A percentile compares a stretch with the other conserved stretches of the same genome.
Evolutionary conservation across 768 basidiomycete genomes (phyloP).

Genomic region (Lyophyllum shimeji): DNA sequence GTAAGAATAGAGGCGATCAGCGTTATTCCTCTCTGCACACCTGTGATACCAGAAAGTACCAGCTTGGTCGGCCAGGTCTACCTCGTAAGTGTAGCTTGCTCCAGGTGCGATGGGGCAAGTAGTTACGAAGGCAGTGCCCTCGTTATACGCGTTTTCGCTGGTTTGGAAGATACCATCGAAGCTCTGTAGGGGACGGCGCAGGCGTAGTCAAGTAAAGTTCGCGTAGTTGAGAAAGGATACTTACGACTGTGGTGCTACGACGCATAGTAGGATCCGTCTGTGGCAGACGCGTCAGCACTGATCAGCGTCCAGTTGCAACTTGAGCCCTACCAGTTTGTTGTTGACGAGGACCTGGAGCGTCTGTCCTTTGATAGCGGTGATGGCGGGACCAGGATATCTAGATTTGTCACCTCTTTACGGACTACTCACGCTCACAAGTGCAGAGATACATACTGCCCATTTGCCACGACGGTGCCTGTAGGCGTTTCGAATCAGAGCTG

Average conservation of each 20-base stretch:
- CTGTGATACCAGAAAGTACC: slow-evolving; percentile 45
- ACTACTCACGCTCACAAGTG: not conserved
- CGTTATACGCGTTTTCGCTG: slow-evolving; percentile 22
- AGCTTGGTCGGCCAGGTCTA: slow-evolving; percentile 33
- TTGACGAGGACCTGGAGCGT: slow-evolving; percentile 42
- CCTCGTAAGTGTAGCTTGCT: slow-evolving; percentile 35
- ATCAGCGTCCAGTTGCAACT: not conserved
- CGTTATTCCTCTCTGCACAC: not conserved
- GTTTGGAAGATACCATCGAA: slow-evolving; percentile 28
- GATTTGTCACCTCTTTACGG: not conserved
- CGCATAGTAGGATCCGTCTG: slow-evolving; percentile 31
- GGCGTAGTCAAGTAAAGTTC: not conserved
- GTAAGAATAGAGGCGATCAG: not conserved
- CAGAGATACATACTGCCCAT: slow-evolving; percentile 19
- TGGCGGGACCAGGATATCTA: slow-evolving; percentile 46
- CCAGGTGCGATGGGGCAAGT: slow-evolving; percentile 42
- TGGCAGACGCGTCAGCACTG: not conserved
- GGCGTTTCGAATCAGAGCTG: not conserved
- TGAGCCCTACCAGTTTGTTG: slow-evolving; percentile 35
- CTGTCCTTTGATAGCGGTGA: slow-evolving; percentile 42
- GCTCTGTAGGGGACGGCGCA: slow-evolving; percentile 11
- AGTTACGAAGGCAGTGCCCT: slow-evolving; percentile 42
- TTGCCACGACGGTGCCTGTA: slow-evolving; percentile 22
- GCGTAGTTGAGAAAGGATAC: not conserved
- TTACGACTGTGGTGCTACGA: slow-evolving; percentile 27